Evolutionary conservation across 345 rosid genomes (phyloP), one percentile per base, ranked within the genome.

Genomic region (Erucastrum elatum): DNA sequence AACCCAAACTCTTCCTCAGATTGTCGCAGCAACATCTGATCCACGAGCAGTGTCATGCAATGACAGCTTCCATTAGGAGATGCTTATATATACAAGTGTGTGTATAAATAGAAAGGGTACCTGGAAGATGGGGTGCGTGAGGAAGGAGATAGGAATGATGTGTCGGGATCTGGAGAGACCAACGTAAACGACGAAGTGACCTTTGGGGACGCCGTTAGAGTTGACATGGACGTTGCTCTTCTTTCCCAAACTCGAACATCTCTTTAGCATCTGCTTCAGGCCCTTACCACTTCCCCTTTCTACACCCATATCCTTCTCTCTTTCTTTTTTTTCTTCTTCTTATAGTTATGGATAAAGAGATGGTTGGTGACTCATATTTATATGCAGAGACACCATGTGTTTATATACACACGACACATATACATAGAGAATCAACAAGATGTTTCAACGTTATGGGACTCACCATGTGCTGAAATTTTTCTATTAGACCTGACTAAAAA

Each of bases 121-220:
- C 82, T 87, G 91, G 39, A 94, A 88, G 84, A 85, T 82, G 0
- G 98, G 98, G 65, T 86, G 94, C 21, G 71, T 75, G 73, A 91
- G 75, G 84, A 87, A 89, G 26, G 98, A 86, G 69, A 94, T 87
- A 0, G 98, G 98, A 44, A 91, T 83, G 35, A 91, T 82, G 84
- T 90, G 84, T 68, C 98, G 89, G 26, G 87, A 87, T 75, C 98
- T 85, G 53, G 87, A 83, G 70, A 85, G 89, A 34, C 98, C 97
- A 27, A 94, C 97, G 27, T 94, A 94, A 5, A 94, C 97, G 16
- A 84, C 92, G 66, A 91, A 92, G 81, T 94, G 98, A 0, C 98
- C 97, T 84, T 81, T 92, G 0, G 97, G 98, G 26, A 94, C 97
- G 51, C 90, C 96, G 65, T 76, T 68, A 0, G 87, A 90, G 27